Percentiles rank a stretch among this genome's conserved stretches.
phyloP scores from a whole-genome alignment of 78 protist species.

The Reticulomyxa filosa region DNA sequence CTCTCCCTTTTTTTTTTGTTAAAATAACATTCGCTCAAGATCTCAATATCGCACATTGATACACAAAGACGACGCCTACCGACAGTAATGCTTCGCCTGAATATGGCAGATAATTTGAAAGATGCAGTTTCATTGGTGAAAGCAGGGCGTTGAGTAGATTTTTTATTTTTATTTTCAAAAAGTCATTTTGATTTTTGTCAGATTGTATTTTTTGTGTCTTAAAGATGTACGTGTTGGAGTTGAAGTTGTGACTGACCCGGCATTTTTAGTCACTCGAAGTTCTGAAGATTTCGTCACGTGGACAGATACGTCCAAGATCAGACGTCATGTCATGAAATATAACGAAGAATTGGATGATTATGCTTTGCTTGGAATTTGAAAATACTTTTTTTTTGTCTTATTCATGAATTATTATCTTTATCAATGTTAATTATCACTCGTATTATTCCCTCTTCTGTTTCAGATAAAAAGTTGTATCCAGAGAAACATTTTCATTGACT shows the following conservation, averaged over 20 bases:
- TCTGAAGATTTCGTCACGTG: conserved; percentile 70
- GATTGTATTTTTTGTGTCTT: neutral
- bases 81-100: conserved; percentile 34
- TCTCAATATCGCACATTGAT: neutral
- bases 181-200: neutral
- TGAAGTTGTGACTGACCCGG: conserved; percentile 56
- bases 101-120: conserved; percentile 38
- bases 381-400: no score
- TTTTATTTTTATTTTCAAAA: neutral
- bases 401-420: no score
- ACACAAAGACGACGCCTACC: conserved; percentile 48
- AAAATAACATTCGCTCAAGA: neutral
- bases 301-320: conserved; percentile 55
- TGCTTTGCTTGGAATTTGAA: neutral
- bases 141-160: no score
- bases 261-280: conserved; percentile 55
- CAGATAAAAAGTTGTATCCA: no score
- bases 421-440: no score
- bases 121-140: conserved; percentile 37
- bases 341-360: neutral
- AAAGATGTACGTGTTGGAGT: conserved; percentile 52
- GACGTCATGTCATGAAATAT: conserved; percentile 15
- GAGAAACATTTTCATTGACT: no score
- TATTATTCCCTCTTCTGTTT: no score
- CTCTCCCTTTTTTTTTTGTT: neutral